Evolutionary conservation across 495 filamentous ascomycete species (phyloP).

Genomic region (Tuber melanosporum): DNA sequence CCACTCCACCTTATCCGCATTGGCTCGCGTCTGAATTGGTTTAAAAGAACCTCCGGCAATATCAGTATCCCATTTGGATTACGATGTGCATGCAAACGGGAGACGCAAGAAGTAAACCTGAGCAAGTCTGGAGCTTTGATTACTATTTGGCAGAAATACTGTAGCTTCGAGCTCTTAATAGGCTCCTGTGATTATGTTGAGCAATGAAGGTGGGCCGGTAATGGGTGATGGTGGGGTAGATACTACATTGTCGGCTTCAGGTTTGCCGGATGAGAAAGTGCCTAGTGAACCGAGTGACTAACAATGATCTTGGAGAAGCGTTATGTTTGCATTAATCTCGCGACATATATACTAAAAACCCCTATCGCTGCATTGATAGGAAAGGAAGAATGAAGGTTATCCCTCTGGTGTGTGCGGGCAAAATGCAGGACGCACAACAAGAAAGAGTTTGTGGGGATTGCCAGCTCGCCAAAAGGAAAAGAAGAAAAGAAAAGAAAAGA

Average conservation of each 20-base stretch:
- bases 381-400: background rate
- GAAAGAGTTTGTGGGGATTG: background rate
- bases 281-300: background rate
- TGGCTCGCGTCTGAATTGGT: background rate
- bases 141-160: background rate
- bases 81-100: background rate
- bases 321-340: background rate
- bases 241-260: background rate
- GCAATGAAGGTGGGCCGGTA: background rate
- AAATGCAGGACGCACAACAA: slow-evolving; percentile 1
- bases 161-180: background rate
- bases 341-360: background rate
- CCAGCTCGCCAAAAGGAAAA: background rate
- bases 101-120: background rate
- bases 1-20: background rate
- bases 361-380: slow-evolving; percentile 1
- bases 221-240: background rate
- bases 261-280: background rate
- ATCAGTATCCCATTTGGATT: background rate
- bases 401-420: background rate
- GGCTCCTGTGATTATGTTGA: background rate
- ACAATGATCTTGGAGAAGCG: background rate
- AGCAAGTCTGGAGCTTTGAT: background rate
- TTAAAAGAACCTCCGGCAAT: background rate
- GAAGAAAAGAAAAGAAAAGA: background rate